phyloP scores from a whole-genome alignment of 495 filamentous ascomycete species.

The Eremomyces bilateralis region DNA sequence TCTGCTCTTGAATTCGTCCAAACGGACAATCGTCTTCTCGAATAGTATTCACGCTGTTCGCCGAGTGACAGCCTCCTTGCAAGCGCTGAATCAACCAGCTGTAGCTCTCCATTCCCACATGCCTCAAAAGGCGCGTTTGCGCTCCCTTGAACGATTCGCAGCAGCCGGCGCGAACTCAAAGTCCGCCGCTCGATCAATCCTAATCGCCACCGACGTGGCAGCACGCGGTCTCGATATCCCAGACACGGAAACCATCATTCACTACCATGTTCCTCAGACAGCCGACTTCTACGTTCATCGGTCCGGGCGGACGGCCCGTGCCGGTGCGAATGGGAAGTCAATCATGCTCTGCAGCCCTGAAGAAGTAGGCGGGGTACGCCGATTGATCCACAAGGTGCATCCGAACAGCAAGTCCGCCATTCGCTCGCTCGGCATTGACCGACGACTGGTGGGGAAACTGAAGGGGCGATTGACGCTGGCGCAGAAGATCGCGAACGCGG shows the following conservation, averaged over 20 bases:
- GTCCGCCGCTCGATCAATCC: constrained; percentile 35
- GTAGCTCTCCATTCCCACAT: constrained; percentile 77
- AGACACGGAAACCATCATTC: constrained; percentile 63
- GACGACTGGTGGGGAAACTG: constrained; percentile 50
- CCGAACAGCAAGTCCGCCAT: constrained; percentile 20
- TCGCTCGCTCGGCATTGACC: constrained; percentile 58
- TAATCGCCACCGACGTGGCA: constrained; percentile 88
- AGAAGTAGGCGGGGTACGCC: constrained; percentile 61
- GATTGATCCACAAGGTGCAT: constrained; percentile 77
- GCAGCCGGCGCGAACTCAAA: too few relatives aligned
- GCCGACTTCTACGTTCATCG: constrained; percentile 91
- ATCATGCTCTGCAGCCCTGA: constrained; percentile 80
- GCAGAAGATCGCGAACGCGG: constrained; percentile 64
- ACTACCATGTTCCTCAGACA: constrained; percentile 84
- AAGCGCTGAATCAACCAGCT: constrained; percentile 58
- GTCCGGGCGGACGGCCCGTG: constrained; percentile 85
- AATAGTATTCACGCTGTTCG: constrained; percentile 90
- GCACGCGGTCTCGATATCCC: constrained; percentile 93
- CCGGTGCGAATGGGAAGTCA: constrained; percentile 49
- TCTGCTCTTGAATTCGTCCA: constrained; percentile 59
- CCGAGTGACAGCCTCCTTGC: constrained; percentile 64
- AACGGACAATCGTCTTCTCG: constrained; percentile 68
- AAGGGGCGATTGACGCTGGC: constrained; percentile 53
- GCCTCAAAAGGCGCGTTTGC: constrained; percentile 87
- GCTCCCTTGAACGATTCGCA: constrained; percentile 72